phyloP scores from a whole-genome alignment of 2,329 filamentous ascomycete genomes.

The Sporothrix dimorphospora region DNA sequence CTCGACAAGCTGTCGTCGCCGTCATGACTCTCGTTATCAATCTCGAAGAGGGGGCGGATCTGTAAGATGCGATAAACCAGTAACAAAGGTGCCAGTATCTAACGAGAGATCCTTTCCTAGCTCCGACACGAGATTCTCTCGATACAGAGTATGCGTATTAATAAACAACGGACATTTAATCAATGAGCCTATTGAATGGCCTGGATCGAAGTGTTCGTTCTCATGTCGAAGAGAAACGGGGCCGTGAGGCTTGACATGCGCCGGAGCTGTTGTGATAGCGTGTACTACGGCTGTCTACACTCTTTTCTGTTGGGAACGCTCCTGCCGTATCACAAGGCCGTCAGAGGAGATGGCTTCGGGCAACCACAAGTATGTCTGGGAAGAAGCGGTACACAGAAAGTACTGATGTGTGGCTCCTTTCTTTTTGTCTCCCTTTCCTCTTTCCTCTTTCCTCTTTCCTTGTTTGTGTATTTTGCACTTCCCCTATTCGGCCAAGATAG shows the following conservation, averaged over 20 bases:
- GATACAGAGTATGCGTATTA: not conserved
- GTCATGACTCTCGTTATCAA: constrained; percentile 13
- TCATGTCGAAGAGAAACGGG: not conserved
- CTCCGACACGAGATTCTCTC: not conserved
- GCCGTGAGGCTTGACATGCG: too few species aligned
- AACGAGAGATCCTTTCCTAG: not conserved
- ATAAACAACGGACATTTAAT: constrained; percentile 1
- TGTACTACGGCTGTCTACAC: too few species aligned
- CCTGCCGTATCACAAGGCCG: too few species aligned
- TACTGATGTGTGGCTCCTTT: not conserved
- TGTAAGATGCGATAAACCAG: not conserved
- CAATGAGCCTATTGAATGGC: not conserved
- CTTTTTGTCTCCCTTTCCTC: not conserved
- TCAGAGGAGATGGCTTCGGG: too few species aligned
- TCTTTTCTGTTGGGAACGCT: too few species aligned
- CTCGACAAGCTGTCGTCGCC: not conserved
- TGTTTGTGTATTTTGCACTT: not conserved
- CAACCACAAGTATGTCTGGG: too few species aligned
- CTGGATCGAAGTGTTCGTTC: not conserved
- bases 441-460: not conserved
- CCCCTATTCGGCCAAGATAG: not conserved
- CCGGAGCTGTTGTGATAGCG: too few species aligned
- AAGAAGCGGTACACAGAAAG: not conserved
- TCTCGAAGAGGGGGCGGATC: not conserved
- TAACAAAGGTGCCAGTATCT: not conserved